phyloP scores from a whole-genome alignment of 805 yeast genomes.

The Hanseniaspora pseudoguilliermondii region DNA sequence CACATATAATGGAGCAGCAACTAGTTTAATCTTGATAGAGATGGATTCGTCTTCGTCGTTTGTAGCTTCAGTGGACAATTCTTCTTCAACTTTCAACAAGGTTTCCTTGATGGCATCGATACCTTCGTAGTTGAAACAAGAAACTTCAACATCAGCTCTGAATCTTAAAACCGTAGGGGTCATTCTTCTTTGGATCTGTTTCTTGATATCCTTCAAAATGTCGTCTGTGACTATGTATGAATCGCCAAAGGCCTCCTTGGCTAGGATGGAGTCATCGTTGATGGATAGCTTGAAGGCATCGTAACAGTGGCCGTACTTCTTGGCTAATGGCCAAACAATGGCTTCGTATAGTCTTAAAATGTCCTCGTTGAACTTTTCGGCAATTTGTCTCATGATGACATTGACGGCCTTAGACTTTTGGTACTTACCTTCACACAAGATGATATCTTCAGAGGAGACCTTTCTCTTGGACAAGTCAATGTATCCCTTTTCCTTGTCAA shows the following conservation, averaged over 20 bases:
- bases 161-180: slow-evolving; percentile 97
- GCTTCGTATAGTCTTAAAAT: slow-evolving; percentile 75
- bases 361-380: slow-evolving; percentile 84
- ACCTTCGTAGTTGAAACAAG: slow-evolving; percentile 95
- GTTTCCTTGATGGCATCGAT: slow-evolving; percentile 92
- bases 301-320: slow-evolving; percentile 90
- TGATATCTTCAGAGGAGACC: slow-evolving; percentile 93
- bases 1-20: slow-evolving; percentile 94
- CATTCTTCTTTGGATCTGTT: slow-evolving; percentile 80
- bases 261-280: slow-evolving; percentile 71
- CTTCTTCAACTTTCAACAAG: slow-evolving; percentile 66
- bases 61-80: slow-evolving; percentile 55
- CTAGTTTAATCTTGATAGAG: slow-evolving; percentile 85
- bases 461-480: slow-evolving; percentile 95
- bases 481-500: slow-evolving; percentile 96
- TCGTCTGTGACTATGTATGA: slow-evolving; percentile 47
- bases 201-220: slow-evolving; percentile 69
- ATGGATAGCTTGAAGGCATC: slow-evolving; percentile 95
- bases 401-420: slow-evolving; percentile 95
- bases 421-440: slow-evolving; percentile 93
- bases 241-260: slow-evolving; percentile 68
- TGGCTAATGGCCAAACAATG: slow-evolving; percentile 94
- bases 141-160: slow-evolving; percentile 96
- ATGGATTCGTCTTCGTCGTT: slow-evolving; percentile 24
- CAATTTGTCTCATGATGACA: slow-evolving; percentile 95